Conservation (phyloP, 2,329 filamentous ascomycete species). For the Mariannaea sp. region DNA sequence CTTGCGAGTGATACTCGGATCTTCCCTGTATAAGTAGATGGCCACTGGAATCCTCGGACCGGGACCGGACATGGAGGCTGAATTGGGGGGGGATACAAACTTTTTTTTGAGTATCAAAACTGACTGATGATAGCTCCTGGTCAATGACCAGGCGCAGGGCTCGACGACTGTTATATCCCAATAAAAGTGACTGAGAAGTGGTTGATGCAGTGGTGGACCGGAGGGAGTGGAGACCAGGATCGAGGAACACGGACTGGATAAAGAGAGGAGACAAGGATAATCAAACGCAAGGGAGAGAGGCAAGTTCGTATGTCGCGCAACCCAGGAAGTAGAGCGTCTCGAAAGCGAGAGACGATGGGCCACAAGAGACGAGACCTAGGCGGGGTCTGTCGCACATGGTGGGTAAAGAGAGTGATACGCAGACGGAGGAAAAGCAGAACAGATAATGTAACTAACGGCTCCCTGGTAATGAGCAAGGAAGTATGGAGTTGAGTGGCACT, state of each 20-base stretch:
- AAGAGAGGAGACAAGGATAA: constrained; percentile 23
- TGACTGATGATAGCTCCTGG: constrained; percentile 4
- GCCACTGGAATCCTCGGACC: constrained; percentile 28
- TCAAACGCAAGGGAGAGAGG: constrained; percentile 26
- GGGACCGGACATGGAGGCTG: constrained; percentile 25
- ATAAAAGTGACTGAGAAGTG: constrained; percentile 19
- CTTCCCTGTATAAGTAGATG: constrained; percentile 36
- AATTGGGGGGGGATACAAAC: constrained; percentile 7
- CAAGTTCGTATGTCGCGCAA: constrained; percentile 22
- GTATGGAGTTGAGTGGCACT: constrained; percentile 33
- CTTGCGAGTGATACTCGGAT: constrained; percentile 19
- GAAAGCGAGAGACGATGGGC: constrained; percentile 26
- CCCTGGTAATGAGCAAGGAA: constrained; percentile 32
- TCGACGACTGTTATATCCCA: constrained; percentile 28
- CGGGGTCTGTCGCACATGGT: constrained; percentile 34
- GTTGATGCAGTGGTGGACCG: too few species aligned
- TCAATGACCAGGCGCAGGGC: constrained; percentile 13
- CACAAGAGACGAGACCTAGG: constrained; percentile 23
- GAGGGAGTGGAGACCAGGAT: constrained; percentile 26
- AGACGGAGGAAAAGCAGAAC: constrained; percentile 25
- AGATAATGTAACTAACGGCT: constrained; percentile 34
- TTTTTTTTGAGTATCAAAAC: constrained; percentile 19
- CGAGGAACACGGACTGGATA: constrained; percentile 22
- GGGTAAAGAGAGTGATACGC: constrained; percentile 29
- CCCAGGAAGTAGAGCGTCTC: constrained; percentile 20